phyloP scores from a whole-genome alignment of 768 basidiomycete genomes.

The Serpula lacrymans region DNA sequence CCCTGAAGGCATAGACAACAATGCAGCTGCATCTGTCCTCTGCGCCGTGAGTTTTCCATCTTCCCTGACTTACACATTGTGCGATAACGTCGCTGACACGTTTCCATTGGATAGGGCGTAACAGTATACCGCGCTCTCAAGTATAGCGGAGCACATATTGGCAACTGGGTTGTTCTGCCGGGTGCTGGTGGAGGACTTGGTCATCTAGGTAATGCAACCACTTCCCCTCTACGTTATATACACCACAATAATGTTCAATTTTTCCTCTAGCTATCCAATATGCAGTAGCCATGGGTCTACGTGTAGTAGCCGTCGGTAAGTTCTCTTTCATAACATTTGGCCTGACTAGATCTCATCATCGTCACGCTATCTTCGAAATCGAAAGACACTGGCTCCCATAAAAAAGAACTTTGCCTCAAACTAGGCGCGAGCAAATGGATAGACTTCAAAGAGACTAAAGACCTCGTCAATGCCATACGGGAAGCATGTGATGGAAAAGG shows the following conservation, averaged over 20 bases:
- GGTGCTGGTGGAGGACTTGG: slow-evolving; percentile 84
- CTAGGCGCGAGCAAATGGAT: slow-evolving; percentile 78
- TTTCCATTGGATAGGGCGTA: slow-evolving; percentile 47
- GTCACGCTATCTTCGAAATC: background rate
- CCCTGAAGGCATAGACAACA: slow-evolving; percentile 62
- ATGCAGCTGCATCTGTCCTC: slow-evolving; percentile 69
- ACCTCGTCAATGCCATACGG: slow-evolving; percentile 64
- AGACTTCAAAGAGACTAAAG: slow-evolving; percentile 68
- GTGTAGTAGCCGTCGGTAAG: slow-evolving; percentile 71
- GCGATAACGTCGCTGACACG: background rate
- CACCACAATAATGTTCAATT: background rate
- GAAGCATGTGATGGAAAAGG: slow-evolving; percentile 63
- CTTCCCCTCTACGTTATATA: background rate
- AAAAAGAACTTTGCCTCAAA: slow-evolving; percentile 53
- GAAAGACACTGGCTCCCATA: slow-evolving; percentile 70
- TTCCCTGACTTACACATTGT: background rate
- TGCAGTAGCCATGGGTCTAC: slow-evolving; percentile 71
- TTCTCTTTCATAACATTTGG: background rate
- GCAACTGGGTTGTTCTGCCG: slow-evolving; percentile 75
- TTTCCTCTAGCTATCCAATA: slow-evolving; percentile 63
- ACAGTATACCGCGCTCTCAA: slow-evolving; percentile 88
- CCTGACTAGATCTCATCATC: no score
- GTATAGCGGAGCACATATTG: slow-evolving; percentile 56
- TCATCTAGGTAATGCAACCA: slow-evolving; percentile 58
- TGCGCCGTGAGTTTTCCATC: slow-evolving; percentile 56